Conservation (phyloP, 2,329 filamentous ascomycete genomes). For the Penicillium sclerotigenum region DNA sequence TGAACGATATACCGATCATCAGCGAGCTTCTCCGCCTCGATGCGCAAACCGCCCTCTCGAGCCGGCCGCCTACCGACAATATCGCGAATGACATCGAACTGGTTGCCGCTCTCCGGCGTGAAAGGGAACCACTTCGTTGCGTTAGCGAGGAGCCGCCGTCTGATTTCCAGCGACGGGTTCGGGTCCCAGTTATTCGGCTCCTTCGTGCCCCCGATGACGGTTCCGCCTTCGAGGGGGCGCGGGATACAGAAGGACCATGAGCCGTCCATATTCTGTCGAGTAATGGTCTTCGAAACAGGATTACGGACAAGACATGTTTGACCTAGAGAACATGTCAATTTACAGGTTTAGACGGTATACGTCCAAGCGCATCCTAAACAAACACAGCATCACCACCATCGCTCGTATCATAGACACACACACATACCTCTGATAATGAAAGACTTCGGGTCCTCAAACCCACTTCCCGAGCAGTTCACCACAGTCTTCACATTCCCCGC, state of each 20-base stretch:
- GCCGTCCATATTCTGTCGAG: slow-evolving; percentile 61
- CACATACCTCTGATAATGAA: slow-evolving; percentile 44
- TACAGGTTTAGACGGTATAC: background rate
- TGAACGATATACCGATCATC: slow-evolving; percentile 44
- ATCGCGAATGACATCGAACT: slow-evolving; percentile 46
- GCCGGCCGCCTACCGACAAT: slow-evolving; percentile 47
- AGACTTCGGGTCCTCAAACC: slow-evolving; percentile 42
- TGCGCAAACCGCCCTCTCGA: slow-evolving; percentile 48
- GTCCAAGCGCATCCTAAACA: background rate
- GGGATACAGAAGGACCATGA: slow-evolving; percentile 63
- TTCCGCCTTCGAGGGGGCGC: slow-evolving; percentile 60
- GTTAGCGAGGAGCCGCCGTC: slow-evolving; percentile 48
- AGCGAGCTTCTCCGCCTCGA: slow-evolving; percentile 49
- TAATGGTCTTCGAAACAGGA: slow-evolving; percentile 49
- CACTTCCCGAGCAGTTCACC: slow-evolving; percentile 47
- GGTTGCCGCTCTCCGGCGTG: slow-evolving; percentile 31
- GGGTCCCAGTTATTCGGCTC: slow-evolving; percentile 57
- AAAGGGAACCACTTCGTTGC: slow-evolving; percentile 44
- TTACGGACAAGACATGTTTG: slow-evolving; percentile 51
- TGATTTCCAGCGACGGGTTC: slow-evolving; percentile 47
- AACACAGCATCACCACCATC: background rate
- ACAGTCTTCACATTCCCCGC: slow-evolving; percentile 36
- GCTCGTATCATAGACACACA: background rate
- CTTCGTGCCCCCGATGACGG: slow-evolving; percentile 65
- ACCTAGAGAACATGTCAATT: slow-evolving; percentile 24